Evolutionary conservation across 139 green algal species (phyloP).

Genomic region (Spirogloea muscicola): DNA sequence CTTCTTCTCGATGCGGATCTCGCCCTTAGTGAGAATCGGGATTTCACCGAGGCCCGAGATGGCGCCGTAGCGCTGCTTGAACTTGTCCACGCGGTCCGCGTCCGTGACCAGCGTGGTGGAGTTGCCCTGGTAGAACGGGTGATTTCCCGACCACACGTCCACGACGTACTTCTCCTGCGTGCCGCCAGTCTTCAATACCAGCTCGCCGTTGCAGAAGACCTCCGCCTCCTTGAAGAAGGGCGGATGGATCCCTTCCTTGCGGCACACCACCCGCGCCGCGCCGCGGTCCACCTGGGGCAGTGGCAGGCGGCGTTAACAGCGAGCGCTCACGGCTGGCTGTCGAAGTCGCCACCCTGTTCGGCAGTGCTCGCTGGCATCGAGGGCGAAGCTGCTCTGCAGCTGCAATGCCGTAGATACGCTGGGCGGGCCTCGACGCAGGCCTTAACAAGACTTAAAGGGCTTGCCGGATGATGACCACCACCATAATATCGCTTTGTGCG

Average conservation of each 20-base stretch:
- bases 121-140: conserved; percentile 19
- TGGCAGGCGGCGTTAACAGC: too few relatives aligned
- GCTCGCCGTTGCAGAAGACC: conserved; percentile 95
- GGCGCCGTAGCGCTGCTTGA: conserved; percentile 73
- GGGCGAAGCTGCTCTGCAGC: too few relatives aligned
- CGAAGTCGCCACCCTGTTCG: too few relatives aligned
- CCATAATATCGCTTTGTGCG: too few relatives aligned
- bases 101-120: conserved; percentile 64
- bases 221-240: conserved; percentile 47
- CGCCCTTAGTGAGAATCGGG: conserved; percentile 30
- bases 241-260: conserved; percentile 44
- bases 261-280: conserved; percentile 38
- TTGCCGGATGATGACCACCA: too few relatives aligned
- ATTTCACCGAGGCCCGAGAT: conserved; percentile 53
- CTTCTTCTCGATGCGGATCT: conserved; percentile 24
- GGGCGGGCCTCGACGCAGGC: too few relatives aligned
- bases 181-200: conserved; percentile 84
- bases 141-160: conserved; percentile 86
- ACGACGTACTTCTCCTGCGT: conserved; percentile 84
- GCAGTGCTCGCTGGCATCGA: too few relatives aligned
- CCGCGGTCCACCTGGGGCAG: too few relatives aligned
- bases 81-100: conserved; percentile 82
- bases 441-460: too few relatives aligned
- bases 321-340: too few relatives aligned
- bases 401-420: too few relatives aligned